Percentiles rank a stretch among this genome's conserved stretches.
Conservation (phyloP, 495 filamentous ascomycete species). For the Daldinia childiae region DNA sequence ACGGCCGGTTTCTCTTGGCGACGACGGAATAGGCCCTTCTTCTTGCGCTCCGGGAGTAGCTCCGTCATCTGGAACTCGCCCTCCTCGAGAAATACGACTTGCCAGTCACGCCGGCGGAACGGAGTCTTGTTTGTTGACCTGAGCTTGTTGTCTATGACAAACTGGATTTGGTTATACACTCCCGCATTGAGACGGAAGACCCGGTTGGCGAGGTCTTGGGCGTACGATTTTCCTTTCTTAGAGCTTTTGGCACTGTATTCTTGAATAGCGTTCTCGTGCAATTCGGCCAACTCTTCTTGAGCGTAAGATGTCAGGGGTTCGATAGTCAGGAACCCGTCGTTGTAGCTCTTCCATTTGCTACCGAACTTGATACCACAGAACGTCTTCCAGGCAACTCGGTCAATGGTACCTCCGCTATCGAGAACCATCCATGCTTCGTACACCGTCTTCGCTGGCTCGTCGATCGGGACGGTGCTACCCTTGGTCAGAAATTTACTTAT, state of each 20-base stretch:
- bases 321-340: conserved; percentile 26
- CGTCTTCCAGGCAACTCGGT: conserved; percentile 15
- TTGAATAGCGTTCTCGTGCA: conserved; percentile 29
- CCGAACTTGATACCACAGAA: conserved; percentile 35
- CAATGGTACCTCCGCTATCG: background rate
- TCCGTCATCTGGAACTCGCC: conserved; percentile 39
- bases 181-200: conserved; percentile 17
- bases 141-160: conserved; percentile 33
- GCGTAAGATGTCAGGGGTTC: conserved; percentile 17
- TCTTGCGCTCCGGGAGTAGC: conserved; percentile 36
- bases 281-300: conserved; percentile 38
- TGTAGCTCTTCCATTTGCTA: conserved; percentile 13
- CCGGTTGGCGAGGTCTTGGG: conserved; percentile 43
- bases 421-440: conserved; percentile 32
- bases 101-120: conserved; percentile 42
- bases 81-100: conserved; percentile 31
- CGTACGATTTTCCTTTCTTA: conserved; percentile 34
- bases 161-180: conserved; percentile 25
- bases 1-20: conserved; percentile 2
- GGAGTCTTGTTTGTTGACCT: conserved; percentile 38
- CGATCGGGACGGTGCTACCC: conserved; percentile 13
- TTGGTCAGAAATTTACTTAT: conserved; percentile 3
- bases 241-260: conserved; percentile 17
- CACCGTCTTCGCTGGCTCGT: conserved; percentile 22
- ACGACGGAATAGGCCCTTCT: conserved; percentile 27